Conservation (phyloP, 495 filamentous ascomycete genomes). For the Penicillium crystallinum region DNA sequence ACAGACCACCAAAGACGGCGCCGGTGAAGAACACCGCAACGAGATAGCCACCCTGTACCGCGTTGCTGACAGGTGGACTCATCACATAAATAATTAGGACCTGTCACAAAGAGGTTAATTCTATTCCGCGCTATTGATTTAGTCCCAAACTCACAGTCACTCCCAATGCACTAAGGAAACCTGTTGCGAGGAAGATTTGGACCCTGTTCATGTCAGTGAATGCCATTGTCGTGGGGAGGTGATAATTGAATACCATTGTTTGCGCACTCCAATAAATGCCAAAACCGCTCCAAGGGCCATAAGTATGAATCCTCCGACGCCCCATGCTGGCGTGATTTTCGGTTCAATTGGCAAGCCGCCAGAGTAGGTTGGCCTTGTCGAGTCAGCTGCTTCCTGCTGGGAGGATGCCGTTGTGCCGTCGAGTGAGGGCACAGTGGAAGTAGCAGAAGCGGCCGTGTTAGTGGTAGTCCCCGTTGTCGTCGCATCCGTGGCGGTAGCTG, state of each 20-base stretch:
- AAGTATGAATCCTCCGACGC: slow-evolving; percentile 72
- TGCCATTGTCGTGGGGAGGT: background rate
- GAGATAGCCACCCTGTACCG: slow-evolving; percentile 82
- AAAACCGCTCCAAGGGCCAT: slow-evolving; percentile 64
- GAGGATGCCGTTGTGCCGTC: slow-evolving; percentile 9
- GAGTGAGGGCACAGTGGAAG: slow-evolving; percentile 15
- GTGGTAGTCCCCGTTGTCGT: slow-evolving; percentile 10
- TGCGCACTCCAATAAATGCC: slow-evolving; percentile 77
- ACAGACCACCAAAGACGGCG: slow-evolving; percentile 65
- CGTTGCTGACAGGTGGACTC: slow-evolving; percentile 69
- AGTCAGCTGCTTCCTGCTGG: slow-evolving; percentile 10
- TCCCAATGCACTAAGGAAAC: slow-evolving; percentile 65
- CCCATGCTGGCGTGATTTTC: slow-evolving; percentile 70
- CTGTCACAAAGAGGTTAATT: slow-evolving; percentile 22
- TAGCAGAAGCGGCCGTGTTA: slow-evolving; percentile 12
- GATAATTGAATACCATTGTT: slow-evolving; percentile 46
- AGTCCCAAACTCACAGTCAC: slow-evolving; percentile 52
- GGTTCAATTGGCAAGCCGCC: slow-evolving; percentile 65
- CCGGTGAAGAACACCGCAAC: slow-evolving; percentile 76
- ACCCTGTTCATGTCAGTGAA: slow-evolving; percentile 38
- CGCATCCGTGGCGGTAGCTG: slow-evolving; percentile 9
- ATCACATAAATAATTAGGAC: slow-evolving; percentile 88
- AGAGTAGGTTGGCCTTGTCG: slow-evolving; percentile 15
- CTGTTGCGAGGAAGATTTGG: slow-evolving; percentile 76
- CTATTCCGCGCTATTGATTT: background rate